Evolutionary conservation across 371 early-diverging fungal genomes (phyloP).

Genomic region (Nematocida sp.): DNA sequence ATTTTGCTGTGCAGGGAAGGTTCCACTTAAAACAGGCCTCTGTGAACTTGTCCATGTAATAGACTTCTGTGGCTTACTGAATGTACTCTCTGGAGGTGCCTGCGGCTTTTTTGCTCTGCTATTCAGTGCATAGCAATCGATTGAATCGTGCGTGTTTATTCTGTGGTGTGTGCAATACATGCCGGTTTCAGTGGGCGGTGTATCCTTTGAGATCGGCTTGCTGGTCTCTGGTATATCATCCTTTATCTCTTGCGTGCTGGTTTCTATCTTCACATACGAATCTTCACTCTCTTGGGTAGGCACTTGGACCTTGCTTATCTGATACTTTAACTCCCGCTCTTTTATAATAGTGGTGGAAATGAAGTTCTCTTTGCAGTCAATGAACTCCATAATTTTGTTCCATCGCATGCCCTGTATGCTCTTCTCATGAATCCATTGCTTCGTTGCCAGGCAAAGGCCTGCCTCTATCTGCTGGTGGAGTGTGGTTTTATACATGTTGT

Average conservation of each 20-base stretch:
- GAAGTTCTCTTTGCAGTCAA: not conserved
- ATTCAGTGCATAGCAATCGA: slow-evolving; percentile 11
- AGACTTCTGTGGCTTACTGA: not conserved
- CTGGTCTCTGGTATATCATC: too few relatives aligned
- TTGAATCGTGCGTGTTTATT: not conserved
- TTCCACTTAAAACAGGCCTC: too few relatives aligned
- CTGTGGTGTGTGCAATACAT: slow-evolving; percentile 28
- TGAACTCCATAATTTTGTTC: slow-evolving; percentile 11
- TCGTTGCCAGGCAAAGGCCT: not conserved
- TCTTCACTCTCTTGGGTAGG: not conserved
- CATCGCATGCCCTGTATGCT: not conserved
- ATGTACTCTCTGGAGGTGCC: not conserved
- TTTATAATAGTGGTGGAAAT: not conserved
- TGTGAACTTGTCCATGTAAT: too few relatives aligned
- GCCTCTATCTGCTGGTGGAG: not conserved
- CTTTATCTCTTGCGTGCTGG: too few relatives aligned
- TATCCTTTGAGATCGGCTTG: not conserved
- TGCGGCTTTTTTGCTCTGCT: not conserved
- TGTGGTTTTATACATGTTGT: not conserved
- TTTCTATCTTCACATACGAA: too few relatives aligned
- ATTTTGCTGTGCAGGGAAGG: too few relatives aligned
- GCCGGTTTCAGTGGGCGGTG: not conserved
- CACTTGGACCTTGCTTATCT: not conserved
- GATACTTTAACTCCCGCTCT: not conserved
- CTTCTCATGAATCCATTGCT: slow-evolving; percentile 20